phyloP scores from a whole-genome alignment of 78 protist genomes.

The Thecamonas trahens region DNA sequence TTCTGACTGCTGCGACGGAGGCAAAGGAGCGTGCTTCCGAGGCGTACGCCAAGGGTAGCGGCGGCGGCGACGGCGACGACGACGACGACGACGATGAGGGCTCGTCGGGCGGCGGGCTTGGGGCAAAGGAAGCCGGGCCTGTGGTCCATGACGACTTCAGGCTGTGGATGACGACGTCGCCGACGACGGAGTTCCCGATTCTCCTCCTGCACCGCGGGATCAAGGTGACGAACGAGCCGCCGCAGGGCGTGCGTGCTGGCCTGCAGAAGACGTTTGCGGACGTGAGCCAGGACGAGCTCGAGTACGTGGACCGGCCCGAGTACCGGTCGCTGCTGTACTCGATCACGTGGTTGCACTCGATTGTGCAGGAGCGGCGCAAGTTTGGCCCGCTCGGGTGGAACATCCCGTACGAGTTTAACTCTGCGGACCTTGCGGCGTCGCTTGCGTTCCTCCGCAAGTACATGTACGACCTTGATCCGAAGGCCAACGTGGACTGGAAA shows the following conservation, averaged over 20 bases:
- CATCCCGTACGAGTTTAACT: conserved; percentile 89
- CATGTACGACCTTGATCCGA: conserved; percentile 38
- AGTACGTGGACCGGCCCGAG: conserved; percentile 30
- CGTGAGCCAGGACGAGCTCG: conserved; percentile 65
- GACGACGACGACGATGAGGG: no score
- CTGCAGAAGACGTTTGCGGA: conserved; percentile 48
- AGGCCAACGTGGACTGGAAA: conserved; percentile 55
- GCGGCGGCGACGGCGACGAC: conserved; percentile 5
- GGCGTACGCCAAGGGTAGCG: not conserved
- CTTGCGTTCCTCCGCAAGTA: conserved; percentile 70
- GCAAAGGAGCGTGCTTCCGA: not conserved
- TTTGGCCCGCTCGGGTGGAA: conserved; percentile 83
- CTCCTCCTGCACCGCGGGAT: conserved; percentile 71
- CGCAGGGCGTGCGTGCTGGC: conserved; percentile 73
- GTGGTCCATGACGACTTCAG: conserved; percentile 41
- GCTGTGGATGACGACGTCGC: conserved; percentile 75
- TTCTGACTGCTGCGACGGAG: not conserved
- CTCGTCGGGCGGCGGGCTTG: no score
- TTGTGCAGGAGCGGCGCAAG: conserved; percentile 82
- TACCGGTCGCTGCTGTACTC: conserved; percentile 68
- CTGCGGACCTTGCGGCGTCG: conserved; percentile 67
- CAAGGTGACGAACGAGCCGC: conserved; percentile 86
- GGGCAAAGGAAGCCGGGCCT: not conserved
- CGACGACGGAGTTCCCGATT: conserved; percentile 68
- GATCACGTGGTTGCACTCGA: conserved; percentile 68